Evolutionary conservation across 2,329 filamentous ascomycete species (phyloP), one percentile per base, ranked within the genome.

Genomic region (Pseudogymnoascus destructans): DNA sequence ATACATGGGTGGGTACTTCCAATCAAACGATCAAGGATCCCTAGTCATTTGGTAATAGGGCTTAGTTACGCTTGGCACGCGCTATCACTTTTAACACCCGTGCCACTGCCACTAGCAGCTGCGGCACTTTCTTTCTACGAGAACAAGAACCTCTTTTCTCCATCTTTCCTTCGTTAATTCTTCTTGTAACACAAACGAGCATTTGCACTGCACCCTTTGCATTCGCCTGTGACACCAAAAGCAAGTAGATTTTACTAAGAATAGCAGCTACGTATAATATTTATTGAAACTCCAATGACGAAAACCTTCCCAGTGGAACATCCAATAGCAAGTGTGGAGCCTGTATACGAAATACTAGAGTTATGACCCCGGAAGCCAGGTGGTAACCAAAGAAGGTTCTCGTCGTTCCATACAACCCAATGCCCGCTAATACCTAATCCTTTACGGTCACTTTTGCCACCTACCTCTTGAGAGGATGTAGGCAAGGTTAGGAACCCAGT

Each of bases 41-140:
- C 32, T 35, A n/a, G 32, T n/a, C 32, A 35, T n/a, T 35, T 35
- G 3, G 23, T 25, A 25, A 25, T 25, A 25, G 23, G n/a, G n/a
- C n/a, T n/a, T n/a, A n/a, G n/a, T n/a, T n/a, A n/a, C n/a, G n/a
- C n/a, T n/a, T n/a, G n/a, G n/a, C n/a, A n/a, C n/a, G n/a, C n/a
- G n/a, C n/a, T n/a, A n/a, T 13, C 62, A 68, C 40, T 70, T 63
- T 61, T 68, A 65, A 38, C 63, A 69, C 55, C 63, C n/a, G n/a
- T n/a, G n/a, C n/a, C n/a, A n/a, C n/a, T 33, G 30, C 30, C 30
- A 13, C 9, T 33, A 33, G 30, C 30, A 33, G 30, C 30, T 33
- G 13, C 30, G 30, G 30, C 30, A 33, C 30, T 33, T 33, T 33
- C 30, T 33, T 11, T 33, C 30, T 33, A 33, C 30, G 30, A 33